Evolutionary conservation across 495 filamentous ascomycete species (phyloP), one percentile per base, ranked within the genome.

Genomic region (Penicillium verhagenii): DNA sequence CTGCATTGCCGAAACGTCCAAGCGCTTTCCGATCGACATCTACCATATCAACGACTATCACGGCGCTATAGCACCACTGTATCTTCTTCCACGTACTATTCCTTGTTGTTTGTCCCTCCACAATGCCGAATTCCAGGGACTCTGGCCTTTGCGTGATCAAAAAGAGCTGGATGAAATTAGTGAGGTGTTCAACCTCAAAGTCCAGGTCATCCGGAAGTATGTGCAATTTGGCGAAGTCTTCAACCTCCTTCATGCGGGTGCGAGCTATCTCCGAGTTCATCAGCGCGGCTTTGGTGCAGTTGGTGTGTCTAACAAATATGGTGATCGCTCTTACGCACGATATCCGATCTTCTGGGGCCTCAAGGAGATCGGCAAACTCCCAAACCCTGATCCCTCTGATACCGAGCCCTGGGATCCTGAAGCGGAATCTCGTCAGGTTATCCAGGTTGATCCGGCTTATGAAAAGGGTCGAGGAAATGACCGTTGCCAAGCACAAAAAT

Each of bases 1-100:
- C 54, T 88, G 85, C 59, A 86, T 88, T 53, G 84, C 86, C 1
- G 70, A 83, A 53, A 70, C 84, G 0, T 82, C 87, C 59, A 78
- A 75, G 50, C 79, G 79, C 26, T 81, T 81, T 63, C 81, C 84
- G 1, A 79, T 89, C 50, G 86, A 90, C 59, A 67, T 90, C 19
- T 91, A 91, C 67, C 87, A 91, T 68, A 89, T 90, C 62, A 91
- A 91, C 69, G 87, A 91, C 64, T 91, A 90, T 65, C 87, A 91
- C 62, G 87, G 87, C 19, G 85, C 87, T 14, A 66, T 87, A 5
- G 87, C 87, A 29, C 87, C 86, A 21, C 72, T 90, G 6, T 86
- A 91, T 56, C 76, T 90, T 11, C 76, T 90, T 2, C 87, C 87
- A 10, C 28, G 28, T 21, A 86, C 73, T 0, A 67, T 77, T 47